Percentiles rank a stretch among this genome's conserved stretches.
Conservation (phyloP, 148 eudicot genomes). For the Silene conica region DNA sequence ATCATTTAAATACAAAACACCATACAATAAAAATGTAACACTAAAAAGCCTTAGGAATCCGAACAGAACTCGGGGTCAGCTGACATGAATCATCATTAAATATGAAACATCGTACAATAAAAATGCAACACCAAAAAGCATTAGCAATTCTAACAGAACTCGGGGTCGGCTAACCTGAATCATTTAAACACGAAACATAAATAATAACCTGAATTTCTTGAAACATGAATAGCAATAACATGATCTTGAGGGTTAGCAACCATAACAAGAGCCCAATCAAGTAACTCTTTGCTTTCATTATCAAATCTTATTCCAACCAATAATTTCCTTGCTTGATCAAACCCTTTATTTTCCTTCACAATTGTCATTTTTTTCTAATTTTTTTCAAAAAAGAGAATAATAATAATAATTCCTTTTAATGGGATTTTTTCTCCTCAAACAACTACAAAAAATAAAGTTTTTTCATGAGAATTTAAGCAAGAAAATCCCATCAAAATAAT, state of each 20-base stretch:
- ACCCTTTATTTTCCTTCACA: conserved; percentile 27
- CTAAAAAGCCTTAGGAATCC: no score
- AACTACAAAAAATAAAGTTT: conserved; percentile 14
- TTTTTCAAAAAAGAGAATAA: background rate
- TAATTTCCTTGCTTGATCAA: conserved; percentile 37
- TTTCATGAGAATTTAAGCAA: conserved; percentile 16
- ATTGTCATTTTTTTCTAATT: conserved; percentile 28
- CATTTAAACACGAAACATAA: no score
- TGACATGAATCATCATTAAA: no score
- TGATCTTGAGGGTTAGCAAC: conserved; percentile 77
- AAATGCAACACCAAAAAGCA: no score
- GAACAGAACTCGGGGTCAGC: no score
- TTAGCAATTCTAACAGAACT: no score
- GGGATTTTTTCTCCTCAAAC: conserved; percentile 14
- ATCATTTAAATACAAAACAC: background rate
- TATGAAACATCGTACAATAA: no score
- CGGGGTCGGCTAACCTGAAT: no score
- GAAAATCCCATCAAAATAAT: conserved; percentile 16
- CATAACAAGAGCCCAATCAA: conserved; percentile 79
- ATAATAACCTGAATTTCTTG: conserved; percentile 49
- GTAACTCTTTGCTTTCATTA: conserved; percentile 54
- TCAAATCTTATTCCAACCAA: conserved; percentile 72
- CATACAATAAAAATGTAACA: no score
- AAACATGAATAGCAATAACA: conserved; percentile 75
- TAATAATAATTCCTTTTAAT: conserved; percentile 14